phyloP scores from a whole-genome alignment of 345 rosid species.

The Rhodamnia rubescens region DNA sequence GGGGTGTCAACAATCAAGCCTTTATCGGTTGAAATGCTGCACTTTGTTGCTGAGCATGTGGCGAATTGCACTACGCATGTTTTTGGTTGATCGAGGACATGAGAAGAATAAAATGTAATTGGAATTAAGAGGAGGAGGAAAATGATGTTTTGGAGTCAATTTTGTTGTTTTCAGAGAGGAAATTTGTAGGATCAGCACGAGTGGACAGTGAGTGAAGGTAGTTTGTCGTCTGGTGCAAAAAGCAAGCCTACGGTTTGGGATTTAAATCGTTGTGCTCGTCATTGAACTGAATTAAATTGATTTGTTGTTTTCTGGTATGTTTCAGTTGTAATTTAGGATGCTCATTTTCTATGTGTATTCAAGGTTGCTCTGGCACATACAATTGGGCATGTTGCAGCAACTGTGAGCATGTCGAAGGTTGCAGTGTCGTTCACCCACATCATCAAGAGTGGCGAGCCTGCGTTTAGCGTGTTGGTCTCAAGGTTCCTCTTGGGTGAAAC shows the following conservation, averaged over 20 bases:
- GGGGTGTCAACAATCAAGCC: not conserved
- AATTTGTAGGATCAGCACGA: not conserved
- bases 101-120: not conserved
- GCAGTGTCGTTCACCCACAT: slow-evolving; percentile 99
- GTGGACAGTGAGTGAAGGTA: not conserved
- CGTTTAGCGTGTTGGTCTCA: slow-evolving; percentile 92
- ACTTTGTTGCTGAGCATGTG: not conserved
- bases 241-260: not conserved
- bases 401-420: slow-evolving; percentile 99
- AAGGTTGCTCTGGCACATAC: slow-evolving; percentile 99
- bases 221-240: not conserved
- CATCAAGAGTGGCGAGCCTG: slow-evolving; percentile 98
- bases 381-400: slow-evolving; percentile 98
- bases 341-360: not conserved
- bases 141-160: not conserved
- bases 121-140: not conserved
- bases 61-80: not conserved
- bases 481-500: slow-evolving; percentile 82
- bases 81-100: not conserved
- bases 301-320: not conserved
- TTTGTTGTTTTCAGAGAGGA: not conserved
- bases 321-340: slow-evolving; percentile 2
- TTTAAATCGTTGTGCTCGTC: not conserved
- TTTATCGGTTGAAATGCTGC: not conserved
- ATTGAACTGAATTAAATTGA: not conserved